Evolutionary conservation across 163 green algal genomes (phyloP), one percentile per base, ranked within the genome.

Genomic region (Chlamydomonas reinhardtii): DNA sequence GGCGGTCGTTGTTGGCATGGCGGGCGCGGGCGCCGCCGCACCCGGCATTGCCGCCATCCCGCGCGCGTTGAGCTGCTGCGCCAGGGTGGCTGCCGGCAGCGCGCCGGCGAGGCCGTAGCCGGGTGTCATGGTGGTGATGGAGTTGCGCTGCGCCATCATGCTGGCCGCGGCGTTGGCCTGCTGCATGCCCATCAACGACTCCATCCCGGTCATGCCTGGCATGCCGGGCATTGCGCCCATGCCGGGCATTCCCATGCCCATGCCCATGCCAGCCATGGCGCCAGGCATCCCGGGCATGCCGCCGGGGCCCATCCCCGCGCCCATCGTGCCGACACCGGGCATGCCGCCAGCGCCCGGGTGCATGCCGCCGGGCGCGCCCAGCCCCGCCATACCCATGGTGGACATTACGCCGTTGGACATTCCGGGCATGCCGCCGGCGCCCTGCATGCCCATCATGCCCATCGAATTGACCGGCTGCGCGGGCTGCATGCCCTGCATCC

Each of bases 141-240:
- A 35, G 35, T 22, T 59, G 35, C 24, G 70, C 34, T 14, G 14
- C 27, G 66, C 29, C 27, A 70, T 70, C 48, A 66, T 29, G n/a
- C 66, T 17, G 14, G 17, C 32, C 31, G n/a, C 14, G 29, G 17
- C 48, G 48, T 68, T 68, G 31, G 48, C 70, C 66, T 31, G 20
- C 14, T n/a, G 39, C 31, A 93, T 92, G 2, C 94, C 94, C 72
- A 97, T 80, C 37, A 95, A 75, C 32, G 39, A 48, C 8, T 48
- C 39, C 39, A 48, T 48, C 5, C 78, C 92, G 14, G 85, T 88
- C 54, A 83, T 86, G 27, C 91, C 61, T 0, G 90, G 92, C 1
- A 93, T 94, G 32, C 92, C 94, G 20, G 91, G 20, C 84, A 97
- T 39, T 4, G 94, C 94, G 35, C 94, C 93, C 14, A 94, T 35